Percentiles rank a stretch among this genome's conserved stretches.
Evolutionary conservation across 2,329 filamentous ascomycete genomes (phyloP).

Genomic region (Scleromitrula shiraiana): DNA sequence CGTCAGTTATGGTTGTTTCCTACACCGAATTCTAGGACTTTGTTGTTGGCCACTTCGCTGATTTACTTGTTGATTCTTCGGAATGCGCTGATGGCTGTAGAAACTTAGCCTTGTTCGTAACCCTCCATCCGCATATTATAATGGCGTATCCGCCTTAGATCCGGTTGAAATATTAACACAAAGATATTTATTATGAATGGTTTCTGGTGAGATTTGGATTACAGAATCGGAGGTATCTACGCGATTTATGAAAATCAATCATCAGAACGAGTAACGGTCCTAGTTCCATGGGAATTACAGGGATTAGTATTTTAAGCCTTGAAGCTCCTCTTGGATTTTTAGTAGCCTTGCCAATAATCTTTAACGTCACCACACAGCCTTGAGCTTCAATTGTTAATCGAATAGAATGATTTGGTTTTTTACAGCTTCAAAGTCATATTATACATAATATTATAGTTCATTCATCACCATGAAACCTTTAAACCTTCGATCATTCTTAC

Average conservation of each 20-base stretch:
- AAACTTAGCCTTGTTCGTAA: slow-evolving; percentile 11
- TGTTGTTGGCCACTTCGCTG: slow-evolving; percentile 1
- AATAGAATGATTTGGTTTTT: background rate
- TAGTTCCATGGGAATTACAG: background rate
- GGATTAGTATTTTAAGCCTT: slow-evolving; percentile 2
- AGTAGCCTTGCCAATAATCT: background rate
- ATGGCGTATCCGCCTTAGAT: slow-evolving; percentile 6
- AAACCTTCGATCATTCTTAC: slow-evolving; percentile 19
- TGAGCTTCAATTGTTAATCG: background rate
- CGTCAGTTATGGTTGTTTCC: background rate
- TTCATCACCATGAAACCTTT: slow-evolving; percentile 21
- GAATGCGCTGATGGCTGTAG: slow-evolving; percentile 4
- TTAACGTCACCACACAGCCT: slow-evolving; percentile 4
- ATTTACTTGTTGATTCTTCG: slow-evolving; percentile 1
- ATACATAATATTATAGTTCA: too few species aligned
- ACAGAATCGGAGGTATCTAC: background rate
- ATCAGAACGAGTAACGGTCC: background rate
- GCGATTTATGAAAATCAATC: too few species aligned
- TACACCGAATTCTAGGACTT: background rate
- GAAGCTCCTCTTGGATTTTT: background rate
- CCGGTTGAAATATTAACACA: background rate
- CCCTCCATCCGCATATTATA: slow-evolving; percentile 1
- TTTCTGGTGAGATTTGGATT: slow-evolving; percentile 2
- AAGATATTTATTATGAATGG: background rate
- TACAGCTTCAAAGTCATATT: too few species aligned